phyloP scores from a whole-genome alignment of 257 asterid genomes.

The Phtheirospermum japonicum region DNA sequence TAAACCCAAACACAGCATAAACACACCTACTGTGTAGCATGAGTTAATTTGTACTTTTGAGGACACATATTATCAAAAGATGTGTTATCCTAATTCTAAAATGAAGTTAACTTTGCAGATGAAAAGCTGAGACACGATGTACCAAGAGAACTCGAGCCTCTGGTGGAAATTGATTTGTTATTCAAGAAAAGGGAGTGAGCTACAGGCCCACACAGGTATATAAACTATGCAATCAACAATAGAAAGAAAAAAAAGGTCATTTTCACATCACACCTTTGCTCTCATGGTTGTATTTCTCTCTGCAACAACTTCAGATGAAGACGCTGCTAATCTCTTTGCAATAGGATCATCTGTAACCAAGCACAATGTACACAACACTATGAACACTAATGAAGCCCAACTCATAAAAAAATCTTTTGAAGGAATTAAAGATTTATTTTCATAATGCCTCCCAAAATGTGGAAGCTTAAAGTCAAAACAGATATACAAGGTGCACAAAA shows the following conservation, averaged over 20 bases:
- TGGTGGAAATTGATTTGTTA: background rate
- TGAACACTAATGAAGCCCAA: conserved; percentile 20
- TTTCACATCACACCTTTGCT: conserved; percentile 39
- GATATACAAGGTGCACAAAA: conserved; percentile 16
- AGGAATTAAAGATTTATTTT: background rate
- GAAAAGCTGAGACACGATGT: conserved; percentile 13
- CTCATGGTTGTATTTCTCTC: conserved; percentile 39
- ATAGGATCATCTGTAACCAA: conserved; percentile 76
- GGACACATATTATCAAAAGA: background rate
- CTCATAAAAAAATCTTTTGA: background rate
- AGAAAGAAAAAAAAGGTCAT: conserved; percentile 6
- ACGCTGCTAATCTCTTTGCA: conserved; percentile 50
- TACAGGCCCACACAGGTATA: background rate
- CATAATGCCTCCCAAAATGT: conserved; percentile 14
- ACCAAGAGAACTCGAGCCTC: conserved; percentile 4
- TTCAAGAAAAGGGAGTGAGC: background rate
- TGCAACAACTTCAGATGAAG: conserved; percentile 43
- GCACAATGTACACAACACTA: conserved; percentile 24
- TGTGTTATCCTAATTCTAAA: background rate
- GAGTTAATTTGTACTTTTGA: background rate
- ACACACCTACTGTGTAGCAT: background rate
- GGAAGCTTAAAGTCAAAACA: conserved; percentile 11
- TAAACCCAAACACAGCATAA: background rate
- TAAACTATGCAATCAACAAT: background rate
- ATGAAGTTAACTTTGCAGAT: background rate